These are phyloP conservation scores for Lotus japonicus DNA, from an alignment of 306 rosid species.

Conservation along the genomic window DNA sequence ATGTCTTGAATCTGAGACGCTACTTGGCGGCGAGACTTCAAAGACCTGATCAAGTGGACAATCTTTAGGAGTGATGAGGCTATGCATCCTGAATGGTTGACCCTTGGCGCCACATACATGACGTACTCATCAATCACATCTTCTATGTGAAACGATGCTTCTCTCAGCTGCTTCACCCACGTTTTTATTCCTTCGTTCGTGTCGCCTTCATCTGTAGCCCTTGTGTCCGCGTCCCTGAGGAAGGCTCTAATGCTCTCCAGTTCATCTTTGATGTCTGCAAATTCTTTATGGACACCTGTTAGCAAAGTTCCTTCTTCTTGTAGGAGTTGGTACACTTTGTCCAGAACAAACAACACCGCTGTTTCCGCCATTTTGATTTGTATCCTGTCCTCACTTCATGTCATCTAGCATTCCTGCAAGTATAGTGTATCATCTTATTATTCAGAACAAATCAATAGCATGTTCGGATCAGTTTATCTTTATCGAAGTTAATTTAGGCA, in stretches of 20 bases:
- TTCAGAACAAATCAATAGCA: too few relatives aligned
- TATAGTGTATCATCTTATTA: too few relatives aligned
- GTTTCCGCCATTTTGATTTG: not conserved
- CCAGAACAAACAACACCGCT: not conserved
- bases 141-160: constrained; percentile 20
- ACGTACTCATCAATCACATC: constrained; percentile 16
- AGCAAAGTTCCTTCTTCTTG: not conserved
- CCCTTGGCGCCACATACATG: not conserved
- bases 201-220: not conserved
- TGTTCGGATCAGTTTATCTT: too few relatives aligned
- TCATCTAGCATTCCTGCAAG: too few relatives aligned
- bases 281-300: not conserved
- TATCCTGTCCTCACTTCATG: not conserved
- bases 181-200: not conserved
- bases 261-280: not conserved
- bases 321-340: not conserved
- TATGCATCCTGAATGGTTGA: not conserved
- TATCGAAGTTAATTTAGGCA: too few relatives aligned
- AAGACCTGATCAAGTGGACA: not conserved
- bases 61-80: not conserved
- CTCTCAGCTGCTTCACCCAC: constrained; percentile 20
- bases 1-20: constrained; percentile 8
- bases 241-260: not conserved
- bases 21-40: not conserved
- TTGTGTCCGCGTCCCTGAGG: constrained; percentile 11